phyloP scores from a whole-genome alignment of 2,329 filamentous ascomycete genomes.

The Penicillium brevicompactum region DNA sequence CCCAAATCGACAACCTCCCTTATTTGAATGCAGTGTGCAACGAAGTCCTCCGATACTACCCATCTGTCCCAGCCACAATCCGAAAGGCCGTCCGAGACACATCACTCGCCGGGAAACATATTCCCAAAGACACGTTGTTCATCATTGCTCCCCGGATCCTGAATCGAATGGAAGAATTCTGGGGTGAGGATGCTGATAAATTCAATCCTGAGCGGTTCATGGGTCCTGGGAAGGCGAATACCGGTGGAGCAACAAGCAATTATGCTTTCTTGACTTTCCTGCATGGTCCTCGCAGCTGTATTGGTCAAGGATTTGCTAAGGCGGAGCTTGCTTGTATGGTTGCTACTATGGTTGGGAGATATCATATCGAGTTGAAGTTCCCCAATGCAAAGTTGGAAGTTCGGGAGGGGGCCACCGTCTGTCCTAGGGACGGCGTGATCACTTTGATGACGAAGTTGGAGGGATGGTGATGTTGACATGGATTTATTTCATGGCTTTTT shows the following conservation, averaged over 20 bases:
- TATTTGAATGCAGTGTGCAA: conserved; percentile 79
- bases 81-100: conserved; percentile 69
- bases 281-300: conserved; percentile 83
- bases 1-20: conserved; percentile 67
- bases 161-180: conserved; percentile 69
- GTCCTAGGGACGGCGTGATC: conserved; percentile 71
- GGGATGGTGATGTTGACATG: conserved; percentile 27
- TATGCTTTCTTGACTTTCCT: conserved; percentile 81
- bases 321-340: conserved; percentile 84
- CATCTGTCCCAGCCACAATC: conserved; percentile 71
- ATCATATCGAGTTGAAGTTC: conserved; percentile 68
- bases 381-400: conserved; percentile 63
- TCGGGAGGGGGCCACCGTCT: conserved; percentile 69
- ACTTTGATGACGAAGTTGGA: conserved; percentile 59
- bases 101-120: conserved; percentile 61
- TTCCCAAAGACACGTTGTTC: conserved; percentile 72
- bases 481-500: background rate
- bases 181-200: conserved; percentile 72
- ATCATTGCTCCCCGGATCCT: conserved; percentile 66
- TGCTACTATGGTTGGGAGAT: conserved; percentile 74
- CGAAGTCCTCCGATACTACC: conserved; percentile 73
- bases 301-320: conserved; percentile 77
- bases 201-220: conserved; percentile 84
- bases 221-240: conserved; percentile 54
- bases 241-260: conserved; percentile 73